Base-by-base conservation (phyloP, 306 rosid genomes). In the Betula pendula region DNA sequence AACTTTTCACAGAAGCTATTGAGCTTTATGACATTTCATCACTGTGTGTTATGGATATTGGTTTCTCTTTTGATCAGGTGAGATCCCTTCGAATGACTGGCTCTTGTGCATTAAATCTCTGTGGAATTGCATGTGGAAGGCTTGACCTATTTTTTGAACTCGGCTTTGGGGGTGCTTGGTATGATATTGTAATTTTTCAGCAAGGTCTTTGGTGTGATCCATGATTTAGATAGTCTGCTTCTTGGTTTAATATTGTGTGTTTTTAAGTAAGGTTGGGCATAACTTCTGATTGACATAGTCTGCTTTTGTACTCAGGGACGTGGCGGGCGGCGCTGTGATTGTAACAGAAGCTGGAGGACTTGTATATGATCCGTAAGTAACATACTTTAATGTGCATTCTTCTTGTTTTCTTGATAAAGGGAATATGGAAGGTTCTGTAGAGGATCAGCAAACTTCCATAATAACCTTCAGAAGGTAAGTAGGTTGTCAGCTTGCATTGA, bases 81-180 rank as follows among this genome's bases (percentile, higher is more conserved):
- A 90, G 99, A 78, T 91, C 98, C 72, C 75, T 96, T 70, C 87
- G 98, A 76, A 91, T 91, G 88, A 77, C 86, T 86, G 99, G 99
- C 80, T 96, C 98, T 2, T 92, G 97, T 77, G 99, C 99, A 48
- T 75, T 96, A 89, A 84, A 91, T 85, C 98, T 96, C 51, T 96
- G 99, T 88, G 99, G 97, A 79, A 68, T 96, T 56, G 99, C 99
- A 53, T 89, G 98, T 73, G 98, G 99, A 85, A 92, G 99, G 86
- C 80, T 96, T 43, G 98, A 96, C 84, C 79, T 88, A 38, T 92
- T 86, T 80, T 96, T 73, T 71, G 92, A 88, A 84, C 24, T 70
- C 8, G 92, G 93, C 81, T 96, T 87, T 56, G 99, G 99, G 68
- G 99, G 98, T 81, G 90, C 97, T 72, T 96, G 99, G 99, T 96